These are phyloP conservation scores for Pisolithus albus DNA, from an alignment of 768 basidiomycete genomes.

Conservation along the genomic window DNA sequence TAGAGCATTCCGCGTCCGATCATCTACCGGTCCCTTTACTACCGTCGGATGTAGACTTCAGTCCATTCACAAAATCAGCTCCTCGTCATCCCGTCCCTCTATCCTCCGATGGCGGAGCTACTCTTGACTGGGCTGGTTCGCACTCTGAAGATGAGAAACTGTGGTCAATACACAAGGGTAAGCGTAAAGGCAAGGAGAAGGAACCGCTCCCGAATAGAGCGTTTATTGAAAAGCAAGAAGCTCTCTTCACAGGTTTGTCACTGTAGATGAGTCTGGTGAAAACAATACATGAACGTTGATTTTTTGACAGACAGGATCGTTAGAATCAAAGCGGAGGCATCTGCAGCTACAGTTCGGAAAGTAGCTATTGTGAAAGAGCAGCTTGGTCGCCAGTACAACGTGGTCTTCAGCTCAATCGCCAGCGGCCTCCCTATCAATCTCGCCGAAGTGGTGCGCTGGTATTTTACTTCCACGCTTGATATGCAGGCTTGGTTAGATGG, in stretches of 20 bases:
- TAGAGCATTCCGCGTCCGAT: conserved; percentile 15
- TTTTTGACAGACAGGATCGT: conserved; percentile 46
- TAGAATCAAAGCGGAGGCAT: conserved; percentile 43
- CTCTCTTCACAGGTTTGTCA: conserved; percentile 47
- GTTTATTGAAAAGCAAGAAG: conserved; percentile 54
- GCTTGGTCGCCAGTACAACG: conserved; percentile 54
- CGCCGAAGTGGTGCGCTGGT: conserved; percentile 53
- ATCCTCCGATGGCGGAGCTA: conserved; percentile 61
- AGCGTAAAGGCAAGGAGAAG: conserved; percentile 52
- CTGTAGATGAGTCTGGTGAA: conserved; percentile 2
- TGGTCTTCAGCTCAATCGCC: conserved; percentile 39
- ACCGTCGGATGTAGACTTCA: conserved; percentile 57
- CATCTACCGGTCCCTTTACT: conserved; percentile 13
- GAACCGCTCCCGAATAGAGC: conserved; percentile 34
- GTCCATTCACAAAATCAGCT: conserved; percentile 48
- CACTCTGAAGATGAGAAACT: conserved; percentile 50
- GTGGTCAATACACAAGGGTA: conserved; percentile 50
- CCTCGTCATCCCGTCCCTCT: conserved; percentile 59
- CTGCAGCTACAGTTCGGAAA: conserved; percentile 53
- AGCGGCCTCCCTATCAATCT: conserved; percentile 36
- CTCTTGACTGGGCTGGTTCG: conserved; percentile 68
- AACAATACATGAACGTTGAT: background rate
- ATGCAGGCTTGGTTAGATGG: conserved; percentile 49
- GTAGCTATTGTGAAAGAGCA: conserved; percentile 61
- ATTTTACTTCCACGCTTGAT: conserved; percentile 41